Conservation (phyloP, 805 yeast species). For the Candida sakaeoensis region DNA sequence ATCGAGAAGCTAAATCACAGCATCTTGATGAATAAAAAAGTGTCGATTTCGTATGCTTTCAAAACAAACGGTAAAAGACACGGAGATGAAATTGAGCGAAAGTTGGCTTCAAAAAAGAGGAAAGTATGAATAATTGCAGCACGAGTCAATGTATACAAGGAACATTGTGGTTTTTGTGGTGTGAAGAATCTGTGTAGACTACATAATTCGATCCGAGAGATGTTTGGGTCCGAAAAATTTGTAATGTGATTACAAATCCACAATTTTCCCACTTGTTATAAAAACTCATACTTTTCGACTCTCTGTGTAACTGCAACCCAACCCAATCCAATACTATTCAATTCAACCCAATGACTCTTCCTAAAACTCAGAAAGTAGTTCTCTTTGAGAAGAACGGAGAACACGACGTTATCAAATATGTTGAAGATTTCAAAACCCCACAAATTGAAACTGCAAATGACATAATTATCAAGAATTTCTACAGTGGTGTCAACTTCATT, state of each 20-base stretch:
- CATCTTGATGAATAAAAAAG: conserved; percentile 60
- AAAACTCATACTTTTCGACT: too few relatives aligned
- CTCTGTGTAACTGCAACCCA: too few relatives aligned
- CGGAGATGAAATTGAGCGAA: conserved; percentile 77
- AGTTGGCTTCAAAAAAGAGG: conserved; percentile 59
- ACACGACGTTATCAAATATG: conserved; percentile 56
- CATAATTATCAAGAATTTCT: conserved; percentile 67
- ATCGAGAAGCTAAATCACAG: conserved; percentile 65
- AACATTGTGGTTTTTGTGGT: neutral
- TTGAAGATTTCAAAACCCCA: conserved; percentile 54
- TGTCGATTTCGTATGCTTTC: conserved; percentile 65
- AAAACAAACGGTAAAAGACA: conserved; percentile 58
- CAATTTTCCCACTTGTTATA: neutral
- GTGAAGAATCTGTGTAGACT: too few relatives aligned
- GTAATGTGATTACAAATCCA: neutral
- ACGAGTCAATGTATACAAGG: too few relatives aligned
- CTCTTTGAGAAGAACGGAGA: conserved; percentile 53
- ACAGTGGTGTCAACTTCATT: conserved; percentile 78
- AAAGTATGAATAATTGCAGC: too few relatives aligned
- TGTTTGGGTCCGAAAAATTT: conserved; percentile 1
- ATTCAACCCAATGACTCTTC: conserved; percentile 28
- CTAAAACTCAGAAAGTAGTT: conserved; percentile 54
- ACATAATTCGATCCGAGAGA: too few relatives aligned
- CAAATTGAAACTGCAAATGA: conserved; percentile 47
- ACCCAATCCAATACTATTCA: neutral